phyloP scores from a whole-genome alignment of 352 stramenopile species.

The Phytophthora tubulina region DNA sequence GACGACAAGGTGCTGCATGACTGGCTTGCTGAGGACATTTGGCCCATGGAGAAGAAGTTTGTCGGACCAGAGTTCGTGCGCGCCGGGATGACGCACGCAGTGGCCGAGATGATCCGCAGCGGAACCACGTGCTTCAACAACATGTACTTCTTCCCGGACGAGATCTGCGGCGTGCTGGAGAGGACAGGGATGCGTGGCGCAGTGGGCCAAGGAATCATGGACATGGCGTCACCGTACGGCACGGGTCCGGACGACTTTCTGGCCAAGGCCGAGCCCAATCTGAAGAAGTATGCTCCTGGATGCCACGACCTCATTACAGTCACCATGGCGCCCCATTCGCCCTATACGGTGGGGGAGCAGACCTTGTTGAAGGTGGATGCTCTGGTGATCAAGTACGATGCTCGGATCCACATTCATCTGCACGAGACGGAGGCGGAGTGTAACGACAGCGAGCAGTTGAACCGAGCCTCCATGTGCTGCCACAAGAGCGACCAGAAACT shows the following conservation, averaged over 20 bases:
- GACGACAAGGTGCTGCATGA: slow-evolving; percentile 88
- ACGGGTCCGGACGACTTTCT: slow-evolving; percentile 75
- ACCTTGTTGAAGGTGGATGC: slow-evolving; percentile 56
- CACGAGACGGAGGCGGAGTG: slow-evolving; percentile 89
- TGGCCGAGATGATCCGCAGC: slow-evolving; percentile 87
- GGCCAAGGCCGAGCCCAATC: slow-evolving; percentile 66
- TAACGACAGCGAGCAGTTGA: slow-evolving; percentile 74
- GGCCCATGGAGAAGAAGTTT: slow-evolving; percentile 83
- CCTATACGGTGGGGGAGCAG: slow-evolving; percentile 85
- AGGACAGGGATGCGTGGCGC: slow-evolving; percentile 73
- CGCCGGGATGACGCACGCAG: slow-evolving; percentile 78
- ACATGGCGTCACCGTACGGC: slow-evolving; percentile 79
- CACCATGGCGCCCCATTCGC: slow-evolving; percentile 81
- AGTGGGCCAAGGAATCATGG: slow-evolving; percentile 74
- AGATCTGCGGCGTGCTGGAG: slow-evolving; percentile 63
- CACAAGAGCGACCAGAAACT: slow-evolving; percentile 81
- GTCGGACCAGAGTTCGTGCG: slow-evolving; percentile 75
- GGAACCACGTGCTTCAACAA: slow-evolving; percentile 93
- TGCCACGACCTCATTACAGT: slow-evolving; percentile 67
- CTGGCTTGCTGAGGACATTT: slow-evolving; percentile 89
- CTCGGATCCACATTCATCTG: slow-evolving; percentile 89
- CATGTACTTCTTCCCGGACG: slow-evolving; percentile 91
- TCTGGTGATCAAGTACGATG: slow-evolving; percentile 58
- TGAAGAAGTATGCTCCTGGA: slow-evolving; percentile 65
- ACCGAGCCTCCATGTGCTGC: slow-evolving; percentile 76